Base-by-base conservation (phyloP, 2,329 filamentous ascomycete species). In the Colletotrichum sp. region DNA sequence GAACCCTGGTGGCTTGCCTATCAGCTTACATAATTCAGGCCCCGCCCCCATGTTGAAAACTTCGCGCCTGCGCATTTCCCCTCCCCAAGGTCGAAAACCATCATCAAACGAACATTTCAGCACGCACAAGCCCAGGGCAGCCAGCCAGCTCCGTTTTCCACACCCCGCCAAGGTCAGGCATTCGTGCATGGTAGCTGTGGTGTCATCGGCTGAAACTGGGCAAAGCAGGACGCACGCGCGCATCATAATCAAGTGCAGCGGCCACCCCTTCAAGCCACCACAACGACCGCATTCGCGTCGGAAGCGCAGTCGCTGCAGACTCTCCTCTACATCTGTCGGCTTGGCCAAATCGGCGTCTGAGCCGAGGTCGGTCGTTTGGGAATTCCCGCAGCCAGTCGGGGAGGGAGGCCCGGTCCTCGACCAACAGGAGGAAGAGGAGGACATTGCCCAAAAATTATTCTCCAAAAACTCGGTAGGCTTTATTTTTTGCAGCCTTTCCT, bases 41-140 rank as follows among this genome's bases (percentile, higher is more conserved):
- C 30, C 52, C 55, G 21, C 61, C 70, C 52, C 59, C 71, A 74
- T 76, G 76, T 78, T 78, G 73, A 77, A 79, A 79, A 79, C 72
- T 79, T 77, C 78, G 79, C 78, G 74, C 74, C 71, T 79, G 79
- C 79, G 80, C 77, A 81, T 77, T 78, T 80, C 78, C 78, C 79
- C 76, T 81, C 80, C 79, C 79, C 76, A 77, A 77, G 74, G 68
- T 77, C 72, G 71, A 78, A 72, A 71, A 77, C 70, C 77, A 78
- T 78, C 80, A 79, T 52, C 77, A 71, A 78, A 79, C 77, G 78
- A 77, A 79, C 74, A 78, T 80, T 79, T 81, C 78, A 81, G 80
- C 71, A 80, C 79, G 80, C 75, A 75, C 65, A 52, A 69, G 61
- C 48, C 66, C 34, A 36, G 67, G 64, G 48, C 55, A 71, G 74